Base-by-base conservation (phyloP, 2,329 filamentous ascomycete genomes). In the Graphilbum fragrans region DNA sequence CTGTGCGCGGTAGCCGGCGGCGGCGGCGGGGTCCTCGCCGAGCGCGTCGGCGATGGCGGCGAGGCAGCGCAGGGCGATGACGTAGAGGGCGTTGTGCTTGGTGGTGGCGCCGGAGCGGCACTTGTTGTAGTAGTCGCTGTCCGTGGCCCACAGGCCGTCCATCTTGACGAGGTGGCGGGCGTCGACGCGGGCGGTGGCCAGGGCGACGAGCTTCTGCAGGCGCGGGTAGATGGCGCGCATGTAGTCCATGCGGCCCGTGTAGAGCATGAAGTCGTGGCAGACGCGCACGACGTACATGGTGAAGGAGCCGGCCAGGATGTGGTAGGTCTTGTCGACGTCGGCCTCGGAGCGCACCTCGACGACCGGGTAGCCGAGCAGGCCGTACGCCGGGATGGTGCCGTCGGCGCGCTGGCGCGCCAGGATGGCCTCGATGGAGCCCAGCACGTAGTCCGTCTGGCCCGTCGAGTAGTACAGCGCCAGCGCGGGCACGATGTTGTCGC, bases 401-500 rank as follows among this genome's bases (percentile, higher is more conserved):
- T 35, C 34, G 34, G 20, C 34, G 17, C 34, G 17, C 34, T 35
- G 34, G 12, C 34, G 4, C 19, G 34, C 3, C 3, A 35, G 17
- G 18, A 35, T 35, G 19, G 34, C 12, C 34, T 35, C 34, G 19
- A 35, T 35, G 18, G 34, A 35, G 6, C 34, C 34, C 34, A 14
- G 12, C 2, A 35, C 34, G 34, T 35, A 35, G 34, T 35, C 34
- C 3, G 34, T 35, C 3, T 21, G 11, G 4, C 34, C 34, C 3
- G 34, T 35, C 17, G 34, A 35, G 34, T 35, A 21, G 34, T 35
- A 35, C 18, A 35, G 34, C 17, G 34, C 34, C 5, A 35, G 34
- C 3, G 34, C 34, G 7, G 34, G 34, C 3, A 35, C 34, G 14
- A 35, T 35, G 34, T 35, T 42, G 22, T 47, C 45, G 23, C 45